Evolutionary conservation across 495 filamentous ascomycete genomes (phyloP).

Genomic region (Trichoderma orchidacearum): DNA sequence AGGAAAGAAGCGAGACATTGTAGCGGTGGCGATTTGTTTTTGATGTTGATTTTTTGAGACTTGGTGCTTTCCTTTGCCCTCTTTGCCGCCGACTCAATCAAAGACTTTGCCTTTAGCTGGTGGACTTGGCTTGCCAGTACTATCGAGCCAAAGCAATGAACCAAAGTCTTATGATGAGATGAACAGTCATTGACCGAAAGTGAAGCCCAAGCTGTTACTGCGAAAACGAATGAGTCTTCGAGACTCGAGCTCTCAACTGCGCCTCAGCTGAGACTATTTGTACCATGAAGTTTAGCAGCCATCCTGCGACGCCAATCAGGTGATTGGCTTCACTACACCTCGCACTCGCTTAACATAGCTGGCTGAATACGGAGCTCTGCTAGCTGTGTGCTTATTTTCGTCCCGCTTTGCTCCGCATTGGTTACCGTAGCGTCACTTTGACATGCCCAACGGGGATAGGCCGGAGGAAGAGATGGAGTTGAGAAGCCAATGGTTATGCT

Average conservation of each 20-base stretch:
- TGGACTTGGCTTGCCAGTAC: not conserved
- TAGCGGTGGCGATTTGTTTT: not conserved
- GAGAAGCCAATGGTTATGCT: no score
- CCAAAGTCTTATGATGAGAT: no score
- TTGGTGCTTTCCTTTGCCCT: not conserved
- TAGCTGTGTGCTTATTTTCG: not conserved
- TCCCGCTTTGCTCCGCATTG: not conserved
- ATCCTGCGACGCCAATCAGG: not conserved
- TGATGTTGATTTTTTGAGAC: not conserved
- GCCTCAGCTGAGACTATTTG: not conserved
- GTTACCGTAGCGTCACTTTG: no score
- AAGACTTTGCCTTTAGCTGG: not conserved
- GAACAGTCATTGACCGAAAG: not conserved
- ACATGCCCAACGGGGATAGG: no score
- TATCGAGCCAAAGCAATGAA: no score
- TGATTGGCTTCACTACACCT: not conserved
- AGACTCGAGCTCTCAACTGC: no score
- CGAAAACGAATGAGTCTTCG: no score
- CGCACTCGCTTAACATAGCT: not conserved
- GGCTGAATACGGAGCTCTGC: no score
- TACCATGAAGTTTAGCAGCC: not conserved
- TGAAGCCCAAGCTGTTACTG: no score
- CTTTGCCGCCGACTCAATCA: not conserved
- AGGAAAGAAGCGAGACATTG: constrained; percentile 17
- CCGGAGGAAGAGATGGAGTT: no score